Evolutionary conservation across 179 eudicot species (phyloP).

Genomic region (Carnegiea gigantea): DNA sequence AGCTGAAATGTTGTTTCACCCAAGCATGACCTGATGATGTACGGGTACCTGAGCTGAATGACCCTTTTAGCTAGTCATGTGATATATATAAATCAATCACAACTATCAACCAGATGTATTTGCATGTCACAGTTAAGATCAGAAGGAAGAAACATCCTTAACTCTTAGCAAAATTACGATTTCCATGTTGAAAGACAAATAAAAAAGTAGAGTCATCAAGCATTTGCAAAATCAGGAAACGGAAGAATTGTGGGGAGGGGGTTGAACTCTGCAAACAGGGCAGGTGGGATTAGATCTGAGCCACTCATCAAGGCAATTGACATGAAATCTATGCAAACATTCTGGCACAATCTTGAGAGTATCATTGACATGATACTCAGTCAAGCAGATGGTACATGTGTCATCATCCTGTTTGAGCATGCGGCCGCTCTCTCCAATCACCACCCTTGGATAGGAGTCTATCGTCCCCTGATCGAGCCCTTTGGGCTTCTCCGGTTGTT

Average conservation of each 20-base stretch:
- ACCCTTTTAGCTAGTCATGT: too few species aligned
- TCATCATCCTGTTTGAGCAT: constrained; percentile 22
- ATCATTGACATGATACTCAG: constrained; percentile 17
- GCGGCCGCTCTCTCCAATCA: constrained; percentile 13
- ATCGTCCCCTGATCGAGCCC: constrained; percentile 27
- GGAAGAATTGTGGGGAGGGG: not conserved
- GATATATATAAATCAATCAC: too few species aligned
- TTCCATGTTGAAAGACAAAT: not conserved
- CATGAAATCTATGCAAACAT: constrained; percentile 33
- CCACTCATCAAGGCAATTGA: constrained; percentile 27
- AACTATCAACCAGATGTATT: too few species aligned
- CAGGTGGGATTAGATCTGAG: constrained; percentile 28
- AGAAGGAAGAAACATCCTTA: too few species aligned
- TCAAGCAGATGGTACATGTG: constrained; percentile 32
- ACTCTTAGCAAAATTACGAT: too few species aligned
- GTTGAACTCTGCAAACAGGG: constrained; percentile 31
- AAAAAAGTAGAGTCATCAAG: not conserved
- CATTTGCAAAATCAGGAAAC: too few species aligned
- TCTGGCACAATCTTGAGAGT: constrained; percentile 22
- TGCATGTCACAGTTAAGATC: not conserved
- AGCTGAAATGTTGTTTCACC: too few species aligned
- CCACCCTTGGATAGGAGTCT: constrained; percentile 32
- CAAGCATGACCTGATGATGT: too few species aligned
- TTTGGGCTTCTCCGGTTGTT: not conserved
- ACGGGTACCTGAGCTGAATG: too few species aligned